Evolutionary conservation across 1,139 yeast genomes (phyloP).

Genomic region (Taiozyma onychis): DNA sequence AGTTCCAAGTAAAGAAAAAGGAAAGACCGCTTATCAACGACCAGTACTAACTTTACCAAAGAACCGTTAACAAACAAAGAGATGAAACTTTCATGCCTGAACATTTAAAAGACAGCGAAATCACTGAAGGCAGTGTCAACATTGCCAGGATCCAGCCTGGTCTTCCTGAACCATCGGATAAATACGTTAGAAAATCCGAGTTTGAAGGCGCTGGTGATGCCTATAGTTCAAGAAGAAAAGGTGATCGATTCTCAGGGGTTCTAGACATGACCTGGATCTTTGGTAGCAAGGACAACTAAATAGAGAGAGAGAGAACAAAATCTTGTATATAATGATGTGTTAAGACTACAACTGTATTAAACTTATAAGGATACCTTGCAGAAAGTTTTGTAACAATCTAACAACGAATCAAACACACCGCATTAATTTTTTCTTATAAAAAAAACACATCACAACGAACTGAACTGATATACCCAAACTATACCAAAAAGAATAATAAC

Average conservation of each 20-base stretch:
- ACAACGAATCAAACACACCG: neutral
- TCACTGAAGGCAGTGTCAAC: conserved; percentile 1
- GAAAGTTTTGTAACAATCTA: neutral
- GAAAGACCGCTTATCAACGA: no score
- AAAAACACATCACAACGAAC: neutral
- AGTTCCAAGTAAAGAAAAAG: conserved; percentile 3
- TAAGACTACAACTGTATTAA: neutral
- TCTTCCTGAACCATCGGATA: conserved; percentile 19
- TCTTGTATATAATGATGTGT: neutral
- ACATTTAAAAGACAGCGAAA: conserved; percentile 6
- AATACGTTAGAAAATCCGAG: conserved; percentile 43
- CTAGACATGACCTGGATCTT: conserved; percentile 18
- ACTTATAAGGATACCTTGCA: neutral
- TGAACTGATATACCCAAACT: neutral
- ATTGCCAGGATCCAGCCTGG: conserved; percentile 22
- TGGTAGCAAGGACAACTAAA: conserved; percentile 10
- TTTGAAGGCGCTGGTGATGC: conserved; percentile 65
- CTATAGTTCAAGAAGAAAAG: conserved; percentile 37
- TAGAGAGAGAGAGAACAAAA: neutral
- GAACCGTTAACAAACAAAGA: conserved; percentile 19
- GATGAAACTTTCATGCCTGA: conserved; percentile 20
- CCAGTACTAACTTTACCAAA: neutral
- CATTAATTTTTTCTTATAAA: neutral
- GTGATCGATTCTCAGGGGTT: conserved; percentile 32
- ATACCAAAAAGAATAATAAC: neutral